A percentile compares a stretch with the other conserved stretches of the same genome.
phyloP scores from a whole-genome alignment of 2,329 filamentous ascomycete species.

The Gnomoniopsis sp. region DNA sequence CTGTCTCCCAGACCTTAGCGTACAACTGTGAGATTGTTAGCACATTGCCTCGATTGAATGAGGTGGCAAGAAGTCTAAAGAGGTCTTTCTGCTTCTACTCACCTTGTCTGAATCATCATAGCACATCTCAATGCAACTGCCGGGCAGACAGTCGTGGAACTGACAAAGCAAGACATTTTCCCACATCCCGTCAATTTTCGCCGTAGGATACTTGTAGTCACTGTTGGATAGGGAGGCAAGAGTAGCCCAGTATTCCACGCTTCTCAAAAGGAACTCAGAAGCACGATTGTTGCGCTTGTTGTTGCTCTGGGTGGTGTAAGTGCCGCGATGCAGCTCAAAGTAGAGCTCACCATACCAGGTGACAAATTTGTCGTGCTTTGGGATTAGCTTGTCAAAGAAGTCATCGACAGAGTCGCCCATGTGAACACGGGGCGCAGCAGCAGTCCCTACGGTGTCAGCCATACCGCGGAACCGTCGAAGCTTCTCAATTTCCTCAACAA shows the following conservation, averaged over 20 bases:
- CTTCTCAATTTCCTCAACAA: conserved; percentile 92
- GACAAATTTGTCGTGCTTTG: conserved; percentile 74
- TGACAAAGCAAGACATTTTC: conserved; percentile 88
- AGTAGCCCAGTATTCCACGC: conserved; percentile 85
- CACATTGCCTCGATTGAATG: conserved; percentile 22
- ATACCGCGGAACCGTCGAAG: conserved; percentile 87
- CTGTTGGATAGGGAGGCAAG: conserved; percentile 71
- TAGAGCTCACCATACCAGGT: conserved; percentile 99
- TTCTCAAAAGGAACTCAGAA: conserved; percentile 78
- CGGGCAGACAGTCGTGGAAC: conserved; percentile 95
- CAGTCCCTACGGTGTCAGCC: conserved; percentile 75
- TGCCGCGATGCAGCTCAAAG: conserved; percentile 94
- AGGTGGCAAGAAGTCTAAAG: not conserved
- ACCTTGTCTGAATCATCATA: conserved; percentile 90
- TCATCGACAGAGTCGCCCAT: conserved; percentile 89
- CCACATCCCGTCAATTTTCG: conserved; percentile 95
- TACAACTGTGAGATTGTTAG: conserved; percentile 57
- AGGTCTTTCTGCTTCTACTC: conserved; percentile 22
- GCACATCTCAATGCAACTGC: conserved; percentile 95
- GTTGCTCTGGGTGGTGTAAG: conserved; percentile 95
- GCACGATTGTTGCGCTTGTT: conserved; percentile 94
- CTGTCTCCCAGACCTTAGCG: conserved; percentile 74
- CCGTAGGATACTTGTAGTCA: conserved; percentile 86
- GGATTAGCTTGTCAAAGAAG: conserved; percentile 83
- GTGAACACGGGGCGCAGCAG: conserved; percentile 72